Evolutionary conservation across 2,329 filamentous ascomycete species (phyloP), one percentile per base, ranked within the genome.

Genomic region (Zymoseptoria crescenta): DNA sequence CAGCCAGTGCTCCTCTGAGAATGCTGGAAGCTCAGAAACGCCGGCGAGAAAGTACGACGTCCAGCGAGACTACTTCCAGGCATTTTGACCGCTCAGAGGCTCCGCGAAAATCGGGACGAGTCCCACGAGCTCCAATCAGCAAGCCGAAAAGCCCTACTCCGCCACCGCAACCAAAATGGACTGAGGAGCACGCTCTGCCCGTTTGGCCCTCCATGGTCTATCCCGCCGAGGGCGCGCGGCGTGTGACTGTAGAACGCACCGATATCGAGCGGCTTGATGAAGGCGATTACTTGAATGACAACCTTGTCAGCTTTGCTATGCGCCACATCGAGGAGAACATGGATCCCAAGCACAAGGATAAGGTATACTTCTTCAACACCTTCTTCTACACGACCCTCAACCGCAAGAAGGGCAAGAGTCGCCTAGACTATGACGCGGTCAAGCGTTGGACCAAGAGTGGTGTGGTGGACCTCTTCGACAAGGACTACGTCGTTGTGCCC

Each of bases 271-370:
- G 90, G 49, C 81, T 99, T 2, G 87, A 96, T 61, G 89, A 95
- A 63, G 89, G 86, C 10, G 83, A 96, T 66, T 96, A 88, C 60
- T 75, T 99, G 50, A 99, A 99, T 70, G 94, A 99, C 75, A 96
- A 91, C 68, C 77, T 99, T 28, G 88, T 99, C 65, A 86, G 84
- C 55, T 96, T 96, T 71, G 96, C 95, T 70, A 79, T 96, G 57
- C 85, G 87, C 60, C 72, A 62, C 50, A 65, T 70, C 29, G 65
- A 72, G 54, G 68, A 72, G 55, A 64, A 64, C 19, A 68, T 73
- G 64, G 49, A 45, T 10, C 60, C 67, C 1, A 63, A 66, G 63
- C 73, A 77, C 48, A 76, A 80, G 9, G 78, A 80, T 1, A 80
- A 83, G 0, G 84, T 96, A 3, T 90, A 95, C 71, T 88, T 96